Base-by-base conservation (phyloP, 768 basidiomycete genomes). In the Termitomyces sp. region DNA sequence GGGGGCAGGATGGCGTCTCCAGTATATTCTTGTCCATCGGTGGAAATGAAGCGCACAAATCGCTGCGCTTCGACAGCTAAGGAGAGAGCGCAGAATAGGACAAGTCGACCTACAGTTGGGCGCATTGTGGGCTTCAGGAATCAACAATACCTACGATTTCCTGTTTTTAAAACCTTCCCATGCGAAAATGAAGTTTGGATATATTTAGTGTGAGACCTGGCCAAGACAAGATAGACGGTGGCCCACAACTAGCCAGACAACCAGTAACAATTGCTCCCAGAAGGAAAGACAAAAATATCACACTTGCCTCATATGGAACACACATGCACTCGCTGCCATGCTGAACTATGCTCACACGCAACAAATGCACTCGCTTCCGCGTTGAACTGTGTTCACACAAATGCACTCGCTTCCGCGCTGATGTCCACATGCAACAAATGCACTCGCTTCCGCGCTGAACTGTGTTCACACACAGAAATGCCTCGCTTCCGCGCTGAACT, bases 21-120 rank as follows among this genome's bases (percentile, higher is more conserved):
- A 14, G 61, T 64, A 47, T 68, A 68, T 54, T 65, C 65, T n/a
- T 58, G 53, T 32, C 64, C 65, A 47, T 68, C 66, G 1, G 60
- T 66, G 8, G 66, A 65, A 30, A 64, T 58, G 54, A 68, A 68
- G 38, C 66, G 66, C 38, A 68, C 66, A 54, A 68, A 59, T 19
- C 66, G 65, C 47, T 65, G 53, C 14, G 62, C 63, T 48, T 64
- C 51, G n/a, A 51, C 62, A 22, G 51, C 58, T 44, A 63, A 46
- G 28, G 37, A 54, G 15, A 60, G 46, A 22, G 54, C 43, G 24
- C 35, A 62, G 12, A 57, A 22, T 19, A 61, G 40, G 5, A 55
- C 22, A 24, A 53, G 51, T n/a, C 28, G 54, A 26, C 28, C 17
- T 22, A 38, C 45, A 34, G 51, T 34, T 30, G 44, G 17, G 28